Conservation (phyloP, 306 rosid genomes). For the Inga leiocalycina region DNA sequence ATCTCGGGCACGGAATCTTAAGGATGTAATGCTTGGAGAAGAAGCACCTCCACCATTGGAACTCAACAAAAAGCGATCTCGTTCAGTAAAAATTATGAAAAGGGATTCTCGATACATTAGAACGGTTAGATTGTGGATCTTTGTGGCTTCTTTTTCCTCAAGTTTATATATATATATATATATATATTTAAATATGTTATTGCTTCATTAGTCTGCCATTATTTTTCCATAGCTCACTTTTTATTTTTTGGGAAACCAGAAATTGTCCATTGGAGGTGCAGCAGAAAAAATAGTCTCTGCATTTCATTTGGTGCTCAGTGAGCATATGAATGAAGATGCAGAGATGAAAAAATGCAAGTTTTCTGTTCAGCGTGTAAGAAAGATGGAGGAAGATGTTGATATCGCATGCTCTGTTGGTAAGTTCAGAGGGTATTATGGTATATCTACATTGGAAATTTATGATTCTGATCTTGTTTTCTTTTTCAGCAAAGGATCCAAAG, state of each 20-base stretch:
- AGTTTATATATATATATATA: background rate
- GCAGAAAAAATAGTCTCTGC: conserved; percentile 93
- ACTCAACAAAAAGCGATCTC: conserved; percentile 72
- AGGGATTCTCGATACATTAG: conserved; percentile 85
- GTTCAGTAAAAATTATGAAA: conserved; percentile 74
- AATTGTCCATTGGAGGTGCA: conserved; percentile 80
- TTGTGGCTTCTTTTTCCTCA: conserved; percentile 11
- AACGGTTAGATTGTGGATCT: conserved; percentile 62
- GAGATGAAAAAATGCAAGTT: conserved; percentile 87
- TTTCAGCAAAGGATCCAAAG: conserved; percentile 86
- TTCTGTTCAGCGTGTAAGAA: conserved; percentile 72
- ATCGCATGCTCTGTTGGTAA: conserved; percentile 66
- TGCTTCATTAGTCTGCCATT: conserved; percentile 24
- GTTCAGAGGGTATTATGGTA: conserved; percentile 24
- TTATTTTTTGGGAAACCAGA: conserved; percentile 53
- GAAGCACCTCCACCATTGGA: conserved; percentile 75
- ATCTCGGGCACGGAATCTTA: conserved; percentile 67
- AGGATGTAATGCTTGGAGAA: conserved; percentile 81
- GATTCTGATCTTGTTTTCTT: conserved; percentile 44
- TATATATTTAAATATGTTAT: background rate
- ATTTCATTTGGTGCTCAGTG: conserved; percentile 76
- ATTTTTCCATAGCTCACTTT: conserved; percentile 26
- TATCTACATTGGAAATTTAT: conserved; percentile 28
- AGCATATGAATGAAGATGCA: conserved; percentile 68
- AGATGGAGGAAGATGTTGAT: conserved; percentile 79